Base-by-base conservation (phyloP, 2,329 filamentous ascomycete genomes). In the Colletotrichum brevisporum region DNA sequence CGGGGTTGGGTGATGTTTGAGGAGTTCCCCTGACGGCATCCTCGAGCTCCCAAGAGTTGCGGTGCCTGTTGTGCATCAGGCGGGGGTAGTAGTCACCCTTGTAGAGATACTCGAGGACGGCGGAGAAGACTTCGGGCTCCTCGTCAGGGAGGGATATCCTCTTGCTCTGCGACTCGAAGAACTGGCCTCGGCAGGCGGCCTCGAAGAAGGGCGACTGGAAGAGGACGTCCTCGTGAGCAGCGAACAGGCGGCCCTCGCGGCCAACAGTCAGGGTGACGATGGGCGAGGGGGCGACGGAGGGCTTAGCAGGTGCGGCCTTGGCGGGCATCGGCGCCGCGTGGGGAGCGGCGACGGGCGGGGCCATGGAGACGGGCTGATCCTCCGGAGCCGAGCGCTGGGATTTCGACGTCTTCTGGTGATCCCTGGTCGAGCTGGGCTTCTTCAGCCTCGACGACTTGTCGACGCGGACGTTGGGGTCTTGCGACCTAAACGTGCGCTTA, bases 31-130 rank as follows among this genome's bases (percentile, higher is more conserved):
- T 75, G 72, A 79, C 80, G 84, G 84, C 78, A 80, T 93, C 92
- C 88, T 97, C 94, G 83, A 97, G 93, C 80, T 94, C 90, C 93
- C 93, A 97, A 84, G 91, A 92, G 85, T 93, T 91, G 79, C 90
- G 92, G 81, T 91, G 91, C 87, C 93, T 94, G 88, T 93, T 93
- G 82, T 94, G 93, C 75, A 97, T 79, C 84, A 98, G 87, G 81
- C 94, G 93, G 65, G 95, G 95, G 82, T 93, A 96, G 84, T 97
- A 97, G 87, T 97, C 94, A 74, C 93, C 94, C 86, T 97, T 97
- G 91, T 98, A 98, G 74, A 98, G 90, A 81, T 95, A 98, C 85
- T 98, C 95, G 84, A 98, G 94, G 77, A 98, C 87, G 77, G 92
- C 95, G 80, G 94, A 97, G 83, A 98, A 93, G 81, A 97, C 89